These are phyloP conservation scores for Graphilbum ipis-grandicollis DNA, from an alignment of 2,329 filamentous ascomycete genomes.

Conservation along the genomic window DNA sequence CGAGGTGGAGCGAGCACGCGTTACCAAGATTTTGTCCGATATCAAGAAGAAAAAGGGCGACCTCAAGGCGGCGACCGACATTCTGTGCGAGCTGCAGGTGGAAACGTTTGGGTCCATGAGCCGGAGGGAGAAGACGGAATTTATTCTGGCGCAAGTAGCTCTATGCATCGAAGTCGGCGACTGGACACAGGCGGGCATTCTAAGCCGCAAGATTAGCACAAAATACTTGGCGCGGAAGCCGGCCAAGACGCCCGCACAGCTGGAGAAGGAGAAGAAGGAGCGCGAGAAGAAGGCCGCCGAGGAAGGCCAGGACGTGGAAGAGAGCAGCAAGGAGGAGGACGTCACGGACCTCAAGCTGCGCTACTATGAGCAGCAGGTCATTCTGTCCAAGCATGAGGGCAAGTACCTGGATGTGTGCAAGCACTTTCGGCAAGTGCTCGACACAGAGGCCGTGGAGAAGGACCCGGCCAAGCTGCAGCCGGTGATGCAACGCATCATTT, in stretches of 20 bases:
- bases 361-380: conserved; percentile 96
- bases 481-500: conserved; percentile 89
- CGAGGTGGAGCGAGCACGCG: conserved; percentile 89
- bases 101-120: conserved; percentile 99
- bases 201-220: conserved; percentile 94
- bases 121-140: conserved; percentile 93
- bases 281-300: conserved; percentile 74
- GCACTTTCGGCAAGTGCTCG: conserved; percentile 89
- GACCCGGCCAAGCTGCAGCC: conserved; percentile 73
- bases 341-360: conserved; percentile 90
- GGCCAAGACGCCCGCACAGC: conserved; percentile 75
- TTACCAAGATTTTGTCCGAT: conserved; percentile 87
- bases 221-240: conserved; percentile 78
- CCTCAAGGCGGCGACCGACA: conserved; percentile 74
- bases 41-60: conserved; percentile 97
- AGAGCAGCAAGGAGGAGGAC: conserved; percentile 68
- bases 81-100: conserved; percentile 91
- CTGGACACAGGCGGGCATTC: conserved; percentile 88
- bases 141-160: conserved; percentile 86
- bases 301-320: conserved; percentile 60
- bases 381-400: conserved; percentile 85
- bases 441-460: conserved; percentile 88
- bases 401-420: conserved; percentile 98
- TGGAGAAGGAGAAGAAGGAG: conserved; percentile 82
- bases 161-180: conserved; percentile 92